Base-by-base conservation (phyloP, 2,329 filamentous ascomycete genomes). In the Gliomastix tumulicola region DNA sequence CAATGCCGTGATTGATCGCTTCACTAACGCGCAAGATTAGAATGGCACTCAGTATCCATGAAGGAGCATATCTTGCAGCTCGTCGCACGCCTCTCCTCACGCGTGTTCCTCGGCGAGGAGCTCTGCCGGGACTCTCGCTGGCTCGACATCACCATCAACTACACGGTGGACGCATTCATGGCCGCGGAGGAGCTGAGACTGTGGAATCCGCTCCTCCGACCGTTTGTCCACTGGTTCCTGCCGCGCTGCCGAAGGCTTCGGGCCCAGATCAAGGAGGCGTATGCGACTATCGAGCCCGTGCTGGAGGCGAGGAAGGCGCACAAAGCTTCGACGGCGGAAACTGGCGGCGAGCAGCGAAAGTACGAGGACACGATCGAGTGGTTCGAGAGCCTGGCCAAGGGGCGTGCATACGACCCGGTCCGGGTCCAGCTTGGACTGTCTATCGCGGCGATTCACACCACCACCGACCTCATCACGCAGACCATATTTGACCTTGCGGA, bases 331-430 rank as follows among this genome's bases (percentile, higher is more conserved):
- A 34, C 40, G 7, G 32, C 32, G 6, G 13, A 28, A 16, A 16
- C 3, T 28, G 7, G 10, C n/a, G 5, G 32, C 28, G 43, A 38
- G 9, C 54, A 49, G 1, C 57, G 66, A n/a, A 56, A 63, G 21
- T 65, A 68, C 1, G 67, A 72, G 23, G 72, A 76, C 52, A 71
- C 69, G 40, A 54, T 78, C 22, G 72, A 66, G 9, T 79, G 74
- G 74, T 59, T 65, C 38, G 72, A 76, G 40, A 57, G 59, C n/a
- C 58, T 61, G 30, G 69, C 69, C 7, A 38, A 40, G 1, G 36
- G 42, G 7, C 6, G 16, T 1, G 7, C 7, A 2, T 41, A 44
- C 5, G 40, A 53, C 17, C 35, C 43, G 3, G 44, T 40, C 11
- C 25, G 32, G 4, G 33, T 37, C 0, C 50, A 53, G 21, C 32